Evolutionary conservation across 306 rosid species (phyloP).

Genomic region (Medicago ruthenica): DNA sequence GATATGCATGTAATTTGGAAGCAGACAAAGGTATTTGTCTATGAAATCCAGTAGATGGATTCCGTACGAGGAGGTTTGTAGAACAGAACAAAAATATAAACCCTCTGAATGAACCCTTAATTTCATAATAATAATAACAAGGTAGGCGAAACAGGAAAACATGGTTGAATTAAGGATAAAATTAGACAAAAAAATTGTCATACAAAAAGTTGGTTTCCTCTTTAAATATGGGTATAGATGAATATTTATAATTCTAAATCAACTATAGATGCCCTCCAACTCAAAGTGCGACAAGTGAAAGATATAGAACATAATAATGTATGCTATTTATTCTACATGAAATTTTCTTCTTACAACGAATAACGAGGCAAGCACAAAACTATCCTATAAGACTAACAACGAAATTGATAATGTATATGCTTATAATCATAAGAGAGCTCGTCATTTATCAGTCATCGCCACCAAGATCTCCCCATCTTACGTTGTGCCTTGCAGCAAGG

Average conservation of each 20-base stretch:
- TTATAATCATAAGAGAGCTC: slow-evolving; percentile 12
- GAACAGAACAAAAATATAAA: too few relatives aligned
- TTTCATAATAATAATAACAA: too few relatives aligned
- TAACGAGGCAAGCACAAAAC: neutral
- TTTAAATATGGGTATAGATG: neutral
- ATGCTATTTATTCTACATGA: slow-evolving; percentile 20
- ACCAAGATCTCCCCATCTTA: slow-evolving; percentile 89
- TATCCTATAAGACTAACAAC: neutral
- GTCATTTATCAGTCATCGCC: slow-evolving; percentile 52
- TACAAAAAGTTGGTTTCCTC: neutral
- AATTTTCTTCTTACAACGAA: slow-evolving; percentile 11
- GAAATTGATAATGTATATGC: slow-evolving; percentile 14
- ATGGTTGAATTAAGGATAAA: neutral
- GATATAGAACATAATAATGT: neutral
- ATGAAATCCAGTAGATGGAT: too few relatives aligned
- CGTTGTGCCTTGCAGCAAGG: slow-evolving; percentile 87
- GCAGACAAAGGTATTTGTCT: too few relatives aligned
- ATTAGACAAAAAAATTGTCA: neutral
- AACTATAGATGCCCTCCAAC: slow-evolving; percentile 5
- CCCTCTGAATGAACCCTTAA: too few relatives aligned
- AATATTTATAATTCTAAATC: slow-evolving; percentile 16
- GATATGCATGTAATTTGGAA: too few relatives aligned
- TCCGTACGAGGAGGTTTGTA: too few relatives aligned
- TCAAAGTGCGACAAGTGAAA: neutral
- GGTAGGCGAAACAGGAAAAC: too few relatives aligned